Percentiles rank a stretch among this genome's conserved stretches.
These are phyloP conservation scores for Aquanectria penicillioides DNA, from an alignment of 2,329 filamentous ascomycete species.

Conservation along the genomic window DNA sequence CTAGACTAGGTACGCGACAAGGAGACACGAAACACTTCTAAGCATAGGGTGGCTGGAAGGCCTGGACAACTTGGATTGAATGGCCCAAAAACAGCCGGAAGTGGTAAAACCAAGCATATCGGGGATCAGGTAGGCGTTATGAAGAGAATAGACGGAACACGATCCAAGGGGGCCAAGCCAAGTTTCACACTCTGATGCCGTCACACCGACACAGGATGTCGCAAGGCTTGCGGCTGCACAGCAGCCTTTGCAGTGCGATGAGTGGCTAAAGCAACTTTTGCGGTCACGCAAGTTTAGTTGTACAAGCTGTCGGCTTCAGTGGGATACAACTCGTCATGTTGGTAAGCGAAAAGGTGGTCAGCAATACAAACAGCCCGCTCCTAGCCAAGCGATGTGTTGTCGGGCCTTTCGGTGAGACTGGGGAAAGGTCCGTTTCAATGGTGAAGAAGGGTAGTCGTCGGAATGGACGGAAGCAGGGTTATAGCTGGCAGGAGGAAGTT, in stretches of 20 bases:
- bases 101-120: not conserved
- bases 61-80: not conserved
- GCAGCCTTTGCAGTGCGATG: not conserved
- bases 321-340: constrained; percentile 12
- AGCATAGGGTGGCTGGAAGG: not conserved
- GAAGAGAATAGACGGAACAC: not conserved
- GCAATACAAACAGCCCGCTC: constrained; percentile 13
- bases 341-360: not conserved
- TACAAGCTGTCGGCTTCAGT: constrained; percentile 1
- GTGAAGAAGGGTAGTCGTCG: not conserved
- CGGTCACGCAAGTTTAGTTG: no score
- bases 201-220: constrained; percentile 40
- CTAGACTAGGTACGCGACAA: not conserved
- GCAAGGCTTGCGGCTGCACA: constrained; percentile 23
- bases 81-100: no score
- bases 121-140: not conserved
- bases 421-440: not conserved
- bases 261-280: constrained; percentile 20
- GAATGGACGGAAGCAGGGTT: constrained; percentile 20
- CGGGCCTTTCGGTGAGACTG: not conserved
- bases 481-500: not conserved
- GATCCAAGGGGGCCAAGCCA: constrained; percentile 25
- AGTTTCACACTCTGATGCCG: constrained; percentile 34
- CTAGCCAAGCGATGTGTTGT: constrained; percentile 1
- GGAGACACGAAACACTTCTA: not conserved